These are phyloP conservation scores for Juglanconis oblonga DNA, from an alignment of 2,329 filamentous ascomycete genomes.

Conservation along the genomic window DNA sequence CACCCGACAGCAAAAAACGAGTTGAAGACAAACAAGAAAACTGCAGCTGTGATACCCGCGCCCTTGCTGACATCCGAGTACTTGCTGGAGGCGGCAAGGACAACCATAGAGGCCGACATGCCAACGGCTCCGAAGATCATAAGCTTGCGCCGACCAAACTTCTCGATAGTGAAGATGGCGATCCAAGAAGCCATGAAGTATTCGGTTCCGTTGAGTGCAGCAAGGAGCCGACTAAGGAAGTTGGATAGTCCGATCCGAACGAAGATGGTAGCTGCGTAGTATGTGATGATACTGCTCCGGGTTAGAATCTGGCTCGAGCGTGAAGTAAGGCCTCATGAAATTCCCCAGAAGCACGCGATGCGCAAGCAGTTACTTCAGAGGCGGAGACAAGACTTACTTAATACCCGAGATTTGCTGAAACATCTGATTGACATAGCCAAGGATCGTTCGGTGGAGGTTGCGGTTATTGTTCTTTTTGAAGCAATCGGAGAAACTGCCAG, in stretches of 20 bases:
- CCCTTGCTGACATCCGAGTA: conserved; percentile 30
- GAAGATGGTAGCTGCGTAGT: conserved; percentile 23
- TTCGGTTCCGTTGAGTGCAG: conserved; percentile 21
- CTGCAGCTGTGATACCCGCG: conserved; percentile 30
- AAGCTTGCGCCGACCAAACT: conserved; percentile 22
- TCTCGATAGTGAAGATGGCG: conserved; percentile 21
- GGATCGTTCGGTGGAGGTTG: conserved; percentile 10
- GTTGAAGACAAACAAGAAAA: conserved; percentile 50
- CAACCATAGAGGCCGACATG: conserved; percentile 54
- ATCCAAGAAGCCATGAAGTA: conserved; percentile 21
- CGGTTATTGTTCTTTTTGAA: conserved; percentile 11
- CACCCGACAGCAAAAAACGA: conserved; percentile 51
- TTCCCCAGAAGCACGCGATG: too few relatives aligned
- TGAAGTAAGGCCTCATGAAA: too few relatives aligned
- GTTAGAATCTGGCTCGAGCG: neutral
- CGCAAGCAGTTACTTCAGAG: too few relatives aligned
- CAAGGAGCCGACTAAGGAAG: conserved; percentile 20
- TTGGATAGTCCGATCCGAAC: conserved; percentile 19
- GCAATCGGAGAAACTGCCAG: conserved; percentile 5
- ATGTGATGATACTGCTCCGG: conserved; percentile 9
- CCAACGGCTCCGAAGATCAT: conserved; percentile 49
- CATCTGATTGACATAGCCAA: conserved; percentile 18
- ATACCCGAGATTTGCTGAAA: conserved; percentile 42
- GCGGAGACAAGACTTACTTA: conserved; percentile 11
- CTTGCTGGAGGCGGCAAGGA: conserved; percentile 30